Conservation (phyloP, 768 basidiomycete species). For the Agaricus sinodeliciosus region DNA sequence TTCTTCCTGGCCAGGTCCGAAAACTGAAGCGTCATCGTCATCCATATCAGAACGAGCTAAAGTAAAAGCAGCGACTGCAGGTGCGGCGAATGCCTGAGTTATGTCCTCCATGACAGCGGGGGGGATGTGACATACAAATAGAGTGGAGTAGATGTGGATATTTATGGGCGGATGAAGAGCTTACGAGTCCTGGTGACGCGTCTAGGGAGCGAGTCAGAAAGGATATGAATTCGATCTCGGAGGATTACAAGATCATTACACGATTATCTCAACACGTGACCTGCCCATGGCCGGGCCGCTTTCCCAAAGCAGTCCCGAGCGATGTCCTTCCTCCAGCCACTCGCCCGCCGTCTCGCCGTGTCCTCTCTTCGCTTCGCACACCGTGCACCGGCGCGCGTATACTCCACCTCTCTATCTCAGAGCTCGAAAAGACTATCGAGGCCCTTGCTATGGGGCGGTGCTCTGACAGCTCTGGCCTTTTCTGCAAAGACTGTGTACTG, state of each 20-base stretch:
- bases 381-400: neutral
- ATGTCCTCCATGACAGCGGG: conserved; percentile 3
- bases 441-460: conserved; percentile 24
- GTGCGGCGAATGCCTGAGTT: neutral
- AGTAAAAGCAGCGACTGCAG: neutral
- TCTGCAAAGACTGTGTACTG: conserved; percentile 31
- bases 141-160: neutral
- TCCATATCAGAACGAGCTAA: conserved; percentile 35
- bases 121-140: conserved; percentile 3
- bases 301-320: neutral
- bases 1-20: conserved; percentile 30
- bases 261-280: conserved; percentile 7
- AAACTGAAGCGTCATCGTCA: conserved; percentile 48
- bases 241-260: neutral
- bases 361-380: neutral
- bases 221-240: neutral
- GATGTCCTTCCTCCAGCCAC: neutral
- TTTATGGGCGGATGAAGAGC: conserved; percentile 1
- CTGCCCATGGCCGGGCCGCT: conserved; percentile 1
- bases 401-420: neutral
- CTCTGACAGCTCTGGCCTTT: conserved; percentile 20
- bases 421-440: conserved; percentile 6
- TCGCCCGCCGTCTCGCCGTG: conserved; percentile 13
- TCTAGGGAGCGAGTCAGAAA: conserved; percentile 2
- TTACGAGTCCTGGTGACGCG: conserved; percentile 9